Evolutionary conservation across 768 basidiomycete genomes (phyloP).

Genomic region (Hygrophorus russula): DNA sequence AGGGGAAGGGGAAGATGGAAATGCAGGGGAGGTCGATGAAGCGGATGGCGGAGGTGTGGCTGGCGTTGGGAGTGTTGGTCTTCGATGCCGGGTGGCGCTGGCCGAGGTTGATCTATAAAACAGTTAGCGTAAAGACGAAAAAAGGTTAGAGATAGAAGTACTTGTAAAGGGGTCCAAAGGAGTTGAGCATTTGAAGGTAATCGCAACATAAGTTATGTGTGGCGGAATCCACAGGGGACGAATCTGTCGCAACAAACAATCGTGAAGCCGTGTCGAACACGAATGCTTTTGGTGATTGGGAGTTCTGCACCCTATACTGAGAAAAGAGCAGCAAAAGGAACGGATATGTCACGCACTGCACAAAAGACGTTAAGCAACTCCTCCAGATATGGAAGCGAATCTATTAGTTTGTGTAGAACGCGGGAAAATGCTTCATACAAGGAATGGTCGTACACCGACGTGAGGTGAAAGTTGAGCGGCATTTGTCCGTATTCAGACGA

Average conservation of each 20-base stretch:
- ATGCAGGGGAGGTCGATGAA: not conserved
- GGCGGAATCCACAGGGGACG: constrained; percentile 79
- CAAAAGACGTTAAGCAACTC: constrained; percentile 81
- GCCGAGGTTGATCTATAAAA: constrained; percentile 19
- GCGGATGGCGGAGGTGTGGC: not conserved
- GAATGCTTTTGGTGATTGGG: constrained; percentile 88
- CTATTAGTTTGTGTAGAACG: constrained; percentile 79
- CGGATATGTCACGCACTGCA: constrained; percentile 32
- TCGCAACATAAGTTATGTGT: constrained; percentile 88
- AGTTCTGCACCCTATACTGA: constrained; percentile 43
- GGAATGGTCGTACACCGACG: constrained; percentile 88
- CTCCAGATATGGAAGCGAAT: constrained; percentile 78
- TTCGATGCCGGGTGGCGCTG: constrained; percentile 17
- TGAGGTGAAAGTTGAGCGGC: constrained; percentile 79
- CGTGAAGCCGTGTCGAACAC: constrained; percentile 80
- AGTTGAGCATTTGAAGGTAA: constrained; percentile 78
- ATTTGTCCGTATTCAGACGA: constrained; percentile 68
- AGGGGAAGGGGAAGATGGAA: constrained; percentile 1
- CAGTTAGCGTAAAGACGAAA: not conserved
- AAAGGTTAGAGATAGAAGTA: constrained; percentile 18
- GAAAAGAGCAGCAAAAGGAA: not conserved
- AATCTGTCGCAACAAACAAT: constrained; percentile 89
- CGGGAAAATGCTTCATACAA: constrained; percentile 88
- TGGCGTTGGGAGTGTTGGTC: constrained; percentile 10
- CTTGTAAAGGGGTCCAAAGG: constrained; percentile 83